Percentiles rank a stretch among this genome's conserved stretches.
Conservation (phyloP, 2,329 filamentous ascomycete genomes). For the Teratosphaeria viscida region DNA sequence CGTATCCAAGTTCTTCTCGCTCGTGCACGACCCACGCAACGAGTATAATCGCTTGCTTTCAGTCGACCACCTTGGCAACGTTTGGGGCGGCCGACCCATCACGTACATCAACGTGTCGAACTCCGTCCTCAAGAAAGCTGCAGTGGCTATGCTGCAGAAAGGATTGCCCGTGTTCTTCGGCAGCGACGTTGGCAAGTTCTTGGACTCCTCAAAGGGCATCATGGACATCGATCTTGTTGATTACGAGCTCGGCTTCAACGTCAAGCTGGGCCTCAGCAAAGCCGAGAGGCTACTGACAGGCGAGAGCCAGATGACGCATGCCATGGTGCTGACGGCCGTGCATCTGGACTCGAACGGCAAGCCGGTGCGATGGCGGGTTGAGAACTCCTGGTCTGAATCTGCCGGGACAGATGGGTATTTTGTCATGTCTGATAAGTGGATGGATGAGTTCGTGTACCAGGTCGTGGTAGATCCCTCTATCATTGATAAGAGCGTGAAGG, state of each 20-base stretch:
- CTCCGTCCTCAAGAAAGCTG: constrained; percentile 58
- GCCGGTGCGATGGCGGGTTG: constrained; percentile 69
- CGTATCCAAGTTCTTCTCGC: constrained; percentile 62
- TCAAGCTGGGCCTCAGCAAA: constrained; percentile 63
- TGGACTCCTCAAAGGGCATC: constrained; percentile 55
- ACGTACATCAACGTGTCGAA: constrained; percentile 79
- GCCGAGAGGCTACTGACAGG: constrained; percentile 61
- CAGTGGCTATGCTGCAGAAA: constrained; percentile 65
- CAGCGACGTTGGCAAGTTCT: constrained; percentile 76
- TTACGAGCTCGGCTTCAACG: constrained; percentile 75
- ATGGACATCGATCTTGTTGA: constrained; percentile 67
- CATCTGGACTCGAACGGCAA: constrained; percentile 59
- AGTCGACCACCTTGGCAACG: constrained; percentile 69
- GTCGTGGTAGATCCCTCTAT: constrained; percentile 65
- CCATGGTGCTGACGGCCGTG: constrained; percentile 82
- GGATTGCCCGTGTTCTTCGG: constrained; percentile 83
- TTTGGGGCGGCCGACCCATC: constrained; percentile 64
- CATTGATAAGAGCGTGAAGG: constrained; percentile 51
- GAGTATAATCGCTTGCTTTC: constrained; percentile 61
- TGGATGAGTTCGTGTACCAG: constrained; percentile 66
- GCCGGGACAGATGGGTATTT: constrained; percentile 72
- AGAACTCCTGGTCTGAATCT: constrained; percentile 70
- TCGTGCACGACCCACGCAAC: constrained; percentile 80
- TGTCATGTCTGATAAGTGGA: constrained; percentile 68
- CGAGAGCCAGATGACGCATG: constrained; percentile 80